These are phyloP conservation scores for Stromatinia cepivora DNA, from an alignment of 2,329 filamentous ascomycete species.

Conservation along the genomic window DNA sequence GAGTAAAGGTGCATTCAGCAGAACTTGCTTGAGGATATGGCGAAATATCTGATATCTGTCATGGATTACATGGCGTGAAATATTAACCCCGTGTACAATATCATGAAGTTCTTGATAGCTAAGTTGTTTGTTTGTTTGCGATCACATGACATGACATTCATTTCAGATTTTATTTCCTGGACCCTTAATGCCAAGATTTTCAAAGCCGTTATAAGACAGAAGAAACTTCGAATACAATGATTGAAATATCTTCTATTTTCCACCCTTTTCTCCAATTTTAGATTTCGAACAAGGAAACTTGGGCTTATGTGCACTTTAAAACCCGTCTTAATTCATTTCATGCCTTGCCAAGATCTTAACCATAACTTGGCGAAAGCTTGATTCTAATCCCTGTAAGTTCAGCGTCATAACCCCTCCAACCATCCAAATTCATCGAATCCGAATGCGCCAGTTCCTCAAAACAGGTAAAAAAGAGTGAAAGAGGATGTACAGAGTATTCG, in stretches of 20 bases:
- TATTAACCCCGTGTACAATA: not conserved
- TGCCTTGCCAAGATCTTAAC: conserved; percentile 2
- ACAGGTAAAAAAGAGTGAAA: not conserved
- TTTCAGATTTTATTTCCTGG: not conserved
- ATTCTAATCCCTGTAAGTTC: conserved; percentile 21
- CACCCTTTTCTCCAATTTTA: too few species aligned
- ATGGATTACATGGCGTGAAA: not conserved
- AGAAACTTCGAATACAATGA: not conserved
- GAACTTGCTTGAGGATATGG: not conserved
- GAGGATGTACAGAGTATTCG: not conserved
- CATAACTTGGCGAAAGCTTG: conserved; percentile 35
- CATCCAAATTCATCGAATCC: not conserved
- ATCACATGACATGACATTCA: not conserved
- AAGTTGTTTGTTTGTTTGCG: too few species aligned
- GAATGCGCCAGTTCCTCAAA: not conserved
- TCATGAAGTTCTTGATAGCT: too few species aligned
- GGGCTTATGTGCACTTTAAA: not conserved
- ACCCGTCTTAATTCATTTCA: not conserved
- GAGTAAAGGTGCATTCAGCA: not conserved
- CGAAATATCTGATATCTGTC: not conserved
- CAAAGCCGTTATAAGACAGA: not conserved
- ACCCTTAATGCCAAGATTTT: not conserved
- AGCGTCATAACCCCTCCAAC: conserved; percentile 20
- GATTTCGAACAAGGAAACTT: too few species aligned
- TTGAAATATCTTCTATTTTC: not conserved